phyloP scores from a whole-genome alignment of 2,329 filamentous ascomycete genomes.

The Phialophora tarda region DNA sequence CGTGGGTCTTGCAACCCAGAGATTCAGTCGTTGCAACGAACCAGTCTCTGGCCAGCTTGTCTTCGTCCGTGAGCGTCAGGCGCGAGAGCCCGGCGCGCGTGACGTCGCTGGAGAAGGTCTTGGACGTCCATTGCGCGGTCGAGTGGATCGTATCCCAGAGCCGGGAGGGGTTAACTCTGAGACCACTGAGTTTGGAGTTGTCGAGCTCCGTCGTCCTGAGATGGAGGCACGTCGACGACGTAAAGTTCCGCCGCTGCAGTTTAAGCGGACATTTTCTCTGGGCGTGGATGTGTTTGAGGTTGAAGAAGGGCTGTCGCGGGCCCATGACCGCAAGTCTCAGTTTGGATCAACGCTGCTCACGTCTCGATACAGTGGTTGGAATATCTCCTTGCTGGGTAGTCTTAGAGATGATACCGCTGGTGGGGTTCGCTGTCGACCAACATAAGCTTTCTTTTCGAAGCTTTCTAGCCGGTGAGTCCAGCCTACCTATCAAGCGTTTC shows the following conservation, averaged over 20 bases:
- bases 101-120: constrained; percentile 22
- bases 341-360: neutral
- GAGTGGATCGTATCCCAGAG: constrained; percentile 35
- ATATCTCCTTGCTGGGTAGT: neutral
- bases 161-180: constrained; percentile 27
- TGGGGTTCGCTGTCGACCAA: neutral
- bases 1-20: constrained; percentile 69
- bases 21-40: constrained; percentile 68
- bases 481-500: neutral
- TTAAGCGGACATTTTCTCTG: neutral
- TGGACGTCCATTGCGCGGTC: constrained; percentile 31
- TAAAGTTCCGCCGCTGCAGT: constrained; percentile 10
- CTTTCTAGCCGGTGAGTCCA: neutral
- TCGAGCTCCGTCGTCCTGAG: constrained; percentile 29
- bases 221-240: constrained; percentile 2
- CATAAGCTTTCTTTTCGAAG: neutral
- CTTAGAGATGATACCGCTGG: neutral
- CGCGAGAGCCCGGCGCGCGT: constrained; percentile 48
- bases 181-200: constrained; percentile 10
- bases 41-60: constrained; percentile 76
- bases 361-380: neutral
- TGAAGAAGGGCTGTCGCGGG: neutral
- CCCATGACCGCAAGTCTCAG: neutral
- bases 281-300: neutral
- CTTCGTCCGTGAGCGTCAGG: constrained; percentile 72